Evolutionary conservation across 2,329 filamentous ascomycete genomes (phyloP), one percentile per base, ranked within the genome.

Genomic region (Paradendryphiella salina): DNA sequence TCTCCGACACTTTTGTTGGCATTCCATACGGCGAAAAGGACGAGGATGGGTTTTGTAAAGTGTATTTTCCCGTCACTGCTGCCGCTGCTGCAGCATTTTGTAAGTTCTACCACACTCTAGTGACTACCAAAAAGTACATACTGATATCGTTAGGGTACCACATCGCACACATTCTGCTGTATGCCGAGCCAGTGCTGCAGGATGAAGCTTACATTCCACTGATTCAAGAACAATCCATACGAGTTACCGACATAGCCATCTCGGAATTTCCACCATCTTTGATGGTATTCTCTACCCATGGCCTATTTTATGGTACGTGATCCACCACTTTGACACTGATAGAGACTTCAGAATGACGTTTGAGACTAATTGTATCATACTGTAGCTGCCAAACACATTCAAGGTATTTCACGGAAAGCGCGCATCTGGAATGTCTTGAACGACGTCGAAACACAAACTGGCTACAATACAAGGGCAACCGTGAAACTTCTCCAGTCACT

Each of bases 351-450:
- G 15, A n/a, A 56, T 40, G n/a, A n/a, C 28, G 13, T n/a, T 29
- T 14, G 26, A 35, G 15, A 17, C 47, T 50, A 5, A 55, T 13
- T n/a, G 15, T 32, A 18, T 8, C 14, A 5, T n/a, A 6, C 15
- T 43, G 3, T 23, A 70, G 66, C 69, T n/a, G 69, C 65, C 7
- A 72, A 72, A 47, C 67, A 72, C 21, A 73, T 72, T 14, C 39
- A 66, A 10, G 65, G 64, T 1, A 58, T 71, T 21, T 65, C 62
- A 4, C 61, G 61, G 5, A 73, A 73, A 52, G 67, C 67, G 5
- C 56, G 65, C 11, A 60, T 72, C 13, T 73, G 68, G 68, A 65
- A 61, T 17, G 57, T 71, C 3, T 46, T 73, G 13, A 59, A 67
- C 14, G 63, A 69, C 20, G 65, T 71, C 11, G 65, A 72, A 31